phyloP scores from a whole-genome alignment of 2,329 filamentous ascomycete genomes.

The Nemania serpens region DNA sequence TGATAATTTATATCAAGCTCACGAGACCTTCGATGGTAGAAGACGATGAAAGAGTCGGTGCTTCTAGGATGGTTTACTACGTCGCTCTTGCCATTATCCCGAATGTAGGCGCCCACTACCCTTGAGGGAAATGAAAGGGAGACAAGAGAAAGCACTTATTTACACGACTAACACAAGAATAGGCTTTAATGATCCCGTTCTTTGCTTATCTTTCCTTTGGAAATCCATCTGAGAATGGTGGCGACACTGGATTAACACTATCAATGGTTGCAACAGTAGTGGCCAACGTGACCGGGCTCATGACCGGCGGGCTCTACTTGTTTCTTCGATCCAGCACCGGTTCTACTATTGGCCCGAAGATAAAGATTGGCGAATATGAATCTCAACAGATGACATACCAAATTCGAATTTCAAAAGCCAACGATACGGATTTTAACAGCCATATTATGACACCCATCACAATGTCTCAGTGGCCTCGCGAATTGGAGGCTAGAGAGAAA shows the following conservation, averaged over 20 bases:
- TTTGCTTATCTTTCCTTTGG: slow-evolving; percentile 62
- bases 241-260: slow-evolving; percentile 54
- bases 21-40: slow-evolving; percentile 60
- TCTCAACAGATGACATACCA: slow-evolving; percentile 49
- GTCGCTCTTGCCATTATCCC: slow-evolving; percentile 60
- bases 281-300: slow-evolving; percentile 67
- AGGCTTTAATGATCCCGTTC: slow-evolving; percentile 66
- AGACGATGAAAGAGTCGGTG: slow-evolving; percentile 62
- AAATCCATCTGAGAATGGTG: slow-evolving; percentile 43
- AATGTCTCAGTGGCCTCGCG: slow-evolving; percentile 37
- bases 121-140: too few species aligned
- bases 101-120: slow-evolving; percentile 52
- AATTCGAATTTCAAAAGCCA: slow-evolving; percentile 28
- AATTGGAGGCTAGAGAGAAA: slow-evolving; percentile 44
- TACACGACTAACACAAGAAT: slow-evolving; percentile 35
- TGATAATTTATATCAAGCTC: slow-evolving; percentile 62
- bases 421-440: slow-evolving; percentile 39
- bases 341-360: slow-evolving; percentile 56
- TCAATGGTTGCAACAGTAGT: slow-evolving; percentile 69
- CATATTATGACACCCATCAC: slow-evolving; percentile 45
- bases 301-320: slow-evolving; percentile 68
- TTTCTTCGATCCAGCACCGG: slow-evolving; percentile 68
- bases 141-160: background rate
- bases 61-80: slow-evolving; percentile 73
- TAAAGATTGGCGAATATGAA: slow-evolving; percentile 53